Evolutionary conservation across 371 early-diverging fungal genomes (phyloP), one percentile per base, ranked within the genome.

Genomic region (Mucor circinelloides): DNA sequence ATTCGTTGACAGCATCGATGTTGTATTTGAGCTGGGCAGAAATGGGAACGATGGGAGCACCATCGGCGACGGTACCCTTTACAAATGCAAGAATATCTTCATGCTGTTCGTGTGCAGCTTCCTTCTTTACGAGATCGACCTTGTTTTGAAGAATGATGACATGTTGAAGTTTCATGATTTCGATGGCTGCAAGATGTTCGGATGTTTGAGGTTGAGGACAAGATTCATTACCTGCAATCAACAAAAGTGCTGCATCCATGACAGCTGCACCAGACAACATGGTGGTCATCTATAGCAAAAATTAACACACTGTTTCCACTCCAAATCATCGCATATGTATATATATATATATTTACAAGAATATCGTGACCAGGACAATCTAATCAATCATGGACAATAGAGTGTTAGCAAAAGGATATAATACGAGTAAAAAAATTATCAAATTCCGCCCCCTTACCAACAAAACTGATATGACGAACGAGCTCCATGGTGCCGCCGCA

Each of bases 311-410:
- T 34, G 9, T 28, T 42, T 27, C 27, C 19, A 2, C 15, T 31
- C 5, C 44, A 23, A 13, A 36, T 48, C 17, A 28, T 58, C 10
- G 36, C 19, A 40, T 40, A 3, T 40, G 0, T 40, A n/a, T n/a
- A n/a, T n/a, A n/a, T n/a, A n/a, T n/a, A n/a, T 10, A 38, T 60
- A 50, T 58, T 69, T 73, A 73, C 73, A 72, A 99, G 93, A 91
- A 99, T 96, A 87, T 99, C 99, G 98, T 99, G 99, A 66, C 99
- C 99, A 50, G 99, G 99, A 81, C 99, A 99, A 86, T 99, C 99
- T 73, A 2, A 15, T n/a, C n/a, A n/a, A n/a, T n/a, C n/a, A n/a
- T 3, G 12, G 9, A 25, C 52, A 52, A 52, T 3, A 19, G 13
- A 13, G 15, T 27, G n/a, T 38, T 21, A 54, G 38, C n/a, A n/a